Conservation (phyloP, 305 asterid species). For the Plantago coronopus region DNA sequence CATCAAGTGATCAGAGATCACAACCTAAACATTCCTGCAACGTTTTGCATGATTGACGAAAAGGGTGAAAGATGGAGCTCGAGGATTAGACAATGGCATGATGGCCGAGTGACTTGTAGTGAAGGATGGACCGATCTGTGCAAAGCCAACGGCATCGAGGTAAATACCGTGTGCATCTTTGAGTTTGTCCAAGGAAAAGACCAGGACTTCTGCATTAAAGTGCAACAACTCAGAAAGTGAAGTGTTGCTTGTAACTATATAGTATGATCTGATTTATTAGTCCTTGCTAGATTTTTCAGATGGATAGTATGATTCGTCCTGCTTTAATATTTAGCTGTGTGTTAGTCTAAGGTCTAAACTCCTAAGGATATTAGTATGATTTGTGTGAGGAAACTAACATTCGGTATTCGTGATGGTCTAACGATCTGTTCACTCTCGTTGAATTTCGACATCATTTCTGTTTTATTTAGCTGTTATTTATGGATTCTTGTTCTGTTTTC, state of each 20-base stretch:
- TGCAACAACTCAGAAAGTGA: neutral
- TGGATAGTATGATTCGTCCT: too few relatives aligned
- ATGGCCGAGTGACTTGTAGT: conserved; percentile 36
- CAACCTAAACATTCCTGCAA: conserved; percentile 17
- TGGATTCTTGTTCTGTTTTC: too few relatives aligned
- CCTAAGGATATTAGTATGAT: too few relatives aligned
- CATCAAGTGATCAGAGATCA: conserved; percentile 22
- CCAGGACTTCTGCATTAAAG: conserved; percentile 2
- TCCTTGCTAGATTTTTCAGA: too few relatives aligned
- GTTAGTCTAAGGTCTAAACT: too few relatives aligned
- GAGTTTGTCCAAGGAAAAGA: conserved; percentile 29
- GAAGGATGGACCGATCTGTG: conserved; percentile 44
- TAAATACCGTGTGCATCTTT: conserved; percentile 31
- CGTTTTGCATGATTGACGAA: conserved; percentile 25
- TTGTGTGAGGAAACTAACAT: too few relatives aligned
- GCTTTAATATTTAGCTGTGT: too few relatives aligned
- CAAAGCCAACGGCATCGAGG: conserved; percentile 24
- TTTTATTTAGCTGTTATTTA: too few relatives aligned
- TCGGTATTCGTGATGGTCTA: too few relatives aligned
- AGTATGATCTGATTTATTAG: neutral
- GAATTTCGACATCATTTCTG: too few relatives aligned
- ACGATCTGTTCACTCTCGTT: too few relatives aligned
- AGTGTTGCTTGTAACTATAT: too few relatives aligned
- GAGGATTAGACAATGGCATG: conserved; percentile 25
- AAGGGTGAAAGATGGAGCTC: conserved; percentile 23